Evolutionary conservation across 2,329 filamentous ascomycete species (phyloP).

Genomic region (Fusarium guadeloupense): DNA sequence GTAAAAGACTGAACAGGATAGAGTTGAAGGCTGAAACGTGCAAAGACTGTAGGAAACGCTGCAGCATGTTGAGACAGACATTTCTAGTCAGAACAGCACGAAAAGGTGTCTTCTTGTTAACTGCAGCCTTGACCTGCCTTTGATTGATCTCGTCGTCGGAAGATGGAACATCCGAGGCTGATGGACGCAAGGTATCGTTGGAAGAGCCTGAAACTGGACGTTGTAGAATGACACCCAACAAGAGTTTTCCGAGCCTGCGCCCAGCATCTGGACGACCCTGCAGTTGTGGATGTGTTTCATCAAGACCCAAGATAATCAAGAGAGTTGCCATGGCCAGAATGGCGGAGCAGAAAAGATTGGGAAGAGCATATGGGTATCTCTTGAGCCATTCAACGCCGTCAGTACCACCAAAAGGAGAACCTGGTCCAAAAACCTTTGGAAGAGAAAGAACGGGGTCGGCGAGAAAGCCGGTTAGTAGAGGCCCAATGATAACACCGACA

Average conservation of each 20-base stretch:
- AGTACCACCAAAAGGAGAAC: constrained; percentile 51
- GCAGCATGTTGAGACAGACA: constrained; percentile 64
- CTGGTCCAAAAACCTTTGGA: constrained; percentile 59
- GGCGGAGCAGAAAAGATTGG: constrained; percentile 62
- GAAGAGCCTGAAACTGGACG: fast-evolving
- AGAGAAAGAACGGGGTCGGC: constrained; percentile 72
- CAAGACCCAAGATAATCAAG: constrained; percentile 59
- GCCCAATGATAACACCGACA: constrained; percentile 76
- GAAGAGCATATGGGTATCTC: constrained; percentile 61
- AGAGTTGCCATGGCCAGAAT: constrained; percentile 57
- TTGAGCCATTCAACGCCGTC: constrained; percentile 32
- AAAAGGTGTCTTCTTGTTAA: constrained; percentile 64
- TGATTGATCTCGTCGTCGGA: not conserved
- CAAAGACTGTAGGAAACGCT: constrained; percentile 74
- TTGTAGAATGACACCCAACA: not conserved
- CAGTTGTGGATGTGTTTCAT: constrained; percentile 55
- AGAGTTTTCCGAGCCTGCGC: not conserved
- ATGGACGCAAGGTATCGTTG: not conserved
- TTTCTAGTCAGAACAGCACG: constrained; percentile 65
- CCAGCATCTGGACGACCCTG: not conserved
- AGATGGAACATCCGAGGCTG: not conserved
- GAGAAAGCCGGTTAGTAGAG: constrained; percentile 73
- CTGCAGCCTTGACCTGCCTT: not conserved
- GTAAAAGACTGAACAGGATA: constrained; percentile 80
- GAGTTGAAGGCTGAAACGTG: constrained; percentile 81